These are phyloP conservation scores for Cornus kousa DNA, from an alignment of 148 eudicot species.

Conservation along the genomic window DNA sequence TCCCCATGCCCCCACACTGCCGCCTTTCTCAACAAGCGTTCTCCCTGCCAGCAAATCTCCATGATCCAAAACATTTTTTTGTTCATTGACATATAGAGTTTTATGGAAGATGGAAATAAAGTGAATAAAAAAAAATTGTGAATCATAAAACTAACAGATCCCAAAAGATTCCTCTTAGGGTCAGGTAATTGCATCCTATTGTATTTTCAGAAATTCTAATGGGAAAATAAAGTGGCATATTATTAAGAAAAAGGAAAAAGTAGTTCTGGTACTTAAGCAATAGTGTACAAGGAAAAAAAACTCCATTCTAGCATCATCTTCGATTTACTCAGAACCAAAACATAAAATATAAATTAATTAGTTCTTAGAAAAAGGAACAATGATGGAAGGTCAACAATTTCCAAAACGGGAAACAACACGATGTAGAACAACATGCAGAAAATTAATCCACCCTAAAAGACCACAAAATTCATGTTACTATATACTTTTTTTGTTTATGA, in stretches of 20 bases:
- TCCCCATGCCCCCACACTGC: neutral
- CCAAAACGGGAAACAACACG: neutral
- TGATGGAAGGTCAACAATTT: neutral
- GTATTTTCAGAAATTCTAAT: neutral
- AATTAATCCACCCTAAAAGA: too few species aligned
- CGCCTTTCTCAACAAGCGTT: neutral
- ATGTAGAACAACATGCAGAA: too few species aligned
- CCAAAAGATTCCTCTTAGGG: neutral
- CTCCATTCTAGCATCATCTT: neutral
- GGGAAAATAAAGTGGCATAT: too few species aligned
- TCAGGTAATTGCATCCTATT: neutral
- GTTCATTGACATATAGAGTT: neutral
- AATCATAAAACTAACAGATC: constrained; percentile 1
- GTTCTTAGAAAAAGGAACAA: neutral
- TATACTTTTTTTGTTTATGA: neutral
- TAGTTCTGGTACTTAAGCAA: too few species aligned
- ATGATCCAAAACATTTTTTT: neutral
- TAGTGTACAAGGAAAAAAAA: neutral
- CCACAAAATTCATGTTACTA: neutral
- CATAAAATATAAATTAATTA: neutral
- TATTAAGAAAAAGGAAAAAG: too few species aligned
- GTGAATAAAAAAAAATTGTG: too few species aligned
- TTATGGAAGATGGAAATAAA: neutral
- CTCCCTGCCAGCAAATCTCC: neutral
- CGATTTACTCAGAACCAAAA: neutral